Conservation (phyloP, 345 rosid species). For the Populus simonii region DNA sequence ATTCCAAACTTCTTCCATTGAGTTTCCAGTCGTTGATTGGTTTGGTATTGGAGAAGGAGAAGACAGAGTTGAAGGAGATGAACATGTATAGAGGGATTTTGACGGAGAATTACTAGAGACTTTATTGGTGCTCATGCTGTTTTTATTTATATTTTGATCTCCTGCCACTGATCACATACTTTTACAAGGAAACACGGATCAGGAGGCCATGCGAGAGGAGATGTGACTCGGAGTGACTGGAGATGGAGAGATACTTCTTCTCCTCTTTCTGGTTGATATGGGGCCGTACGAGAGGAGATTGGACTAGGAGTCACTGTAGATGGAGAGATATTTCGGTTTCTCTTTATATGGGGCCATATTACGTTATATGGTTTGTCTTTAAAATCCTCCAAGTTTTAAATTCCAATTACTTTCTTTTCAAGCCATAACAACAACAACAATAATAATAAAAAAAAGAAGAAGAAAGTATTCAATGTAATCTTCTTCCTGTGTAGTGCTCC, state of each 20-base stretch:
- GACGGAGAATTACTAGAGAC: conserved; percentile 3
- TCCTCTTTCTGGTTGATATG: not conserved
- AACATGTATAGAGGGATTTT: conserved; percentile 9
- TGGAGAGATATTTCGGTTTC: not conserved
- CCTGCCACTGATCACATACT: conserved; percentile 18
- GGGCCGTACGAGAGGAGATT: not conserved
- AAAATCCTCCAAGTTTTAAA: too few species aligned
- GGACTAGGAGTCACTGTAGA: not conserved
- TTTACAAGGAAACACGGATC: not conserved
- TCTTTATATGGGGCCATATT: not conserved
- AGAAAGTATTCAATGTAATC: too few species aligned
- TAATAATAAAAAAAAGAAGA: too few species aligned
- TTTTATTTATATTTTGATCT: not conserved
- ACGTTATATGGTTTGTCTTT: too few species aligned
- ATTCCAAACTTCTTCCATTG: conserved; percentile 59
- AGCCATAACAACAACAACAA: too few species aligned
- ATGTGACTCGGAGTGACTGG: not conserved
- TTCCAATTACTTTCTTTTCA: too few species aligned
- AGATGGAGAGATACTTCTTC: not conserved
- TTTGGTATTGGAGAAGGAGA: conserved; percentile 5
- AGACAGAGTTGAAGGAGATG: conserved; percentile 1
- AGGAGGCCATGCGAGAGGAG: too few species aligned
- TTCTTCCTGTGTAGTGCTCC: too few species aligned
- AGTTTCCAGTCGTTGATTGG: not conserved
- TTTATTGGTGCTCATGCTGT: not conserved